Evolutionary conservation across 2,329 filamentous ascomycete genomes (phyloP), one percentile per base, ranked within the genome.

Genomic region (Fusarium sambucinum): DNA sequence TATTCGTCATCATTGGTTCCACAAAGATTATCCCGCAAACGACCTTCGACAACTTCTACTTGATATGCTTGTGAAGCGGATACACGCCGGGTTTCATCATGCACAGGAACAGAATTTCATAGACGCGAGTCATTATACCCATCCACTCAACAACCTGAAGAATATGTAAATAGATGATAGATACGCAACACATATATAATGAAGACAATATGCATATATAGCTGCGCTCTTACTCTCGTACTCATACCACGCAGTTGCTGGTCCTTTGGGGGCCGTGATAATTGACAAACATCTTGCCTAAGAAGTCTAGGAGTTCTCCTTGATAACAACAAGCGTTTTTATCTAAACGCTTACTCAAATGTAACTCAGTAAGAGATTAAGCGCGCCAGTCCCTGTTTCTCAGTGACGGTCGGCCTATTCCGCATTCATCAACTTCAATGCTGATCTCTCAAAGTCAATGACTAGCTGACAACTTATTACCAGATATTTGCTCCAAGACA

Each of bases 1-100:
- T 11, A 55, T 75, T 53, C 63, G 72, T 29, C 73, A 75, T 55
- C 64, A 73, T 57, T 75, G 59, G 59, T 62, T 62, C 35, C 59
- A 52, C 33, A 62, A 62, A 19, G 47, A 62, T n/a, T 52, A 62
- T 17, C 57, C 59, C 21, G 57, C 47, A 4, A 62, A 62, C 6
- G 59, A 62, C 6, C 16, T 62, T 3, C 59, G 58, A 5, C 29
- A 60, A 3, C 16, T 46, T 7, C 44, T 62, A 1, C 59, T 62
- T 16, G 47, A 62, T 7, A 47, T 40, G 6, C 53, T 62, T 2
- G 23, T 62, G 6, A 55, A 40, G 21, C 48, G 59, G 3, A 46
- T 62, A 47, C 59, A 62, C 14, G 57, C 57, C 0, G 59, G 59
- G 17, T 62, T 62, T 14, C 59, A 62, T 33, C 59, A 62, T 21